Evolutionary conservation across 768 basidiomycete genomes (phyloP), one percentile per base, ranked within the genome.

Genomic region (Mycena maculata): DNA sequence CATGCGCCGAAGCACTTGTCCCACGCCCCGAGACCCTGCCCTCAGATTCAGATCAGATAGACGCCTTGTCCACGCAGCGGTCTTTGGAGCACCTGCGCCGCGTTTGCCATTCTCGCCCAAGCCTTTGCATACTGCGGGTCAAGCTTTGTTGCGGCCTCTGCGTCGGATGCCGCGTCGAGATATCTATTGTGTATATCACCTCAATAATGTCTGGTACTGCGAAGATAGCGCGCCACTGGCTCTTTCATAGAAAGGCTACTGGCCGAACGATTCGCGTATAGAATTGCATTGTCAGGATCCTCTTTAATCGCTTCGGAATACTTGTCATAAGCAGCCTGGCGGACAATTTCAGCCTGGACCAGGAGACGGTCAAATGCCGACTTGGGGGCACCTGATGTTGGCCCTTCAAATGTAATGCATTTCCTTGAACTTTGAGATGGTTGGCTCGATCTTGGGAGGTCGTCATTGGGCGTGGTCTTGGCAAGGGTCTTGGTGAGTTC

Each of bases 221-320:
- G 20, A 42, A n/a, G 9, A 39, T 13, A 1, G 42, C 18, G 36
- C 12, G 12, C 2, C n/a, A 47, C 73, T 48, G 38, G 82, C 83
- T 75, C 77, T 67, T 80, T 79, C 73, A 83, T 70, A 2, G 75
- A 74, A 47, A 82, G 61, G 36, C 72, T 73, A 42, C 78, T 78
- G 25, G 83, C 84, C 2, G 84, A 81, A 18, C 84, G 81, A 68
- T 86, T 86, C 23, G 81, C 78, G 69, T 80, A 84, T 15, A 84
- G 73, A 5, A 85, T 72, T 0, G 83, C 80, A 33, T 84, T 85
- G n/a, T 75, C 71, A 13, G 77, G 76, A 52, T 83, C 78, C 59
- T 75, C 73, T 55, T 75, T 75, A 67, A 86, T 83, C 8, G 83
- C 84, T 49, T 80, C 76, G 4, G 80, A 73, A 65, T 83, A 85